Percentiles rank a stretch among this genome's conserved stretches.
These are phyloP conservation scores for Aspergillus melleus DNA, from an alignment of 2,329 filamentous ascomycete genomes.

Conservation along the genomic window DNA sequence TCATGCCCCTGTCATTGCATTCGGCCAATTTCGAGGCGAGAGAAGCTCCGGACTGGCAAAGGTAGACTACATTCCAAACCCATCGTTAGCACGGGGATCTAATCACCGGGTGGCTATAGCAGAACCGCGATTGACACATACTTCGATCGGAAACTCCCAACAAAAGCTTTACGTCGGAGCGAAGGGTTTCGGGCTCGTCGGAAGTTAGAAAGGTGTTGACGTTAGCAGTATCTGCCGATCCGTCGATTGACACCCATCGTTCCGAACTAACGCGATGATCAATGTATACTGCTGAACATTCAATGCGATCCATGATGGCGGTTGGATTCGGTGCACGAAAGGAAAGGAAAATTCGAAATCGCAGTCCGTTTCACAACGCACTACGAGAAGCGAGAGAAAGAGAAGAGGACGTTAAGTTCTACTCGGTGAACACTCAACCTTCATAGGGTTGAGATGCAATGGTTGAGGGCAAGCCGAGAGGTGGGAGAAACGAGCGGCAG, in stretches of 20 bases:
- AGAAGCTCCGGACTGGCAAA: slow-evolving; percentile 54
- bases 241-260: slow-evolving; percentile 41
- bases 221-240: slow-evolving; percentile 26
- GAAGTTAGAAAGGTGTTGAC: slow-evolving; percentile 29
- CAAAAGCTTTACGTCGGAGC: slow-evolving; percentile 51
- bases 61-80: slow-evolving; percentile 45
- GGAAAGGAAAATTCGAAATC: slow-evolving; percentile 15
- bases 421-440: slow-evolving; percentile 19
- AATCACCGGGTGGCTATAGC: slow-evolving; percentile 13
- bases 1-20: slow-evolving; percentile 47
- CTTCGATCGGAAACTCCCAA: slow-evolving; percentile 55
- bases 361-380: slow-evolving; percentile 9
- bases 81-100: slow-evolving; percentile 14
- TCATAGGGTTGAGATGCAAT: slow-evolving; percentile 28
- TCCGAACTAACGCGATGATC: slow-evolving; percentile 47
- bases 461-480: slow-evolving; percentile 3
- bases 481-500: slow-evolving; percentile 13
- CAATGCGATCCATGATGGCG: slow-evolving; percentile 42
- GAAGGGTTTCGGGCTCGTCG: slow-evolving; percentile 46
- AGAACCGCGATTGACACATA: slow-evolving; percentile 31
- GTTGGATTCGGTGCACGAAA: slow-evolving; percentile 19
- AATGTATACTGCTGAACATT: slow-evolving; percentile 48
- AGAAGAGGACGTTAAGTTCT: slow-evolving; percentile 7
- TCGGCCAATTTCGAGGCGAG: slow-evolving; percentile 56
- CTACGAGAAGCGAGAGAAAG: slow-evolving; percentile 6